Conservation (phyloP, 1,284 basidiomycete genomes). For the Trichosporon sp. region DNA sequence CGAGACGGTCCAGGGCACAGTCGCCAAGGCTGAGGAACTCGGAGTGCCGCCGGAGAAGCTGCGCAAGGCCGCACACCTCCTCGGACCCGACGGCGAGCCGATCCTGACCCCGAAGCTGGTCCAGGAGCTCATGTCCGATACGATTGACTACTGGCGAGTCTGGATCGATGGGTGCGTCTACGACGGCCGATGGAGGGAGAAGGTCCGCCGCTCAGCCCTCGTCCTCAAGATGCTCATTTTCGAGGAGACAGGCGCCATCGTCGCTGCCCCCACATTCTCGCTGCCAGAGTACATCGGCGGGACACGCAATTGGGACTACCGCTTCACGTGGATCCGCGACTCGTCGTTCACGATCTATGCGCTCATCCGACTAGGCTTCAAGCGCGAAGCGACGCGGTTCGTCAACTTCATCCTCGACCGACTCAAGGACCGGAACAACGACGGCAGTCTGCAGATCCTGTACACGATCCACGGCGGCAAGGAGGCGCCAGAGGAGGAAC, state of each 20-base stretch:
- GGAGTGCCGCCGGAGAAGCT: constrained; percentile 55
- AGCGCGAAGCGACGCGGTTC: constrained; percentile 64
- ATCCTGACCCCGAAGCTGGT: constrained; percentile 54
- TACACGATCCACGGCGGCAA: constrained; percentile 58
- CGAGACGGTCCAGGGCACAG: background rate
- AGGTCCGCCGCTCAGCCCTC: constrained; percentile 79
- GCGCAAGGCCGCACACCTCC: constrained; percentile 52
- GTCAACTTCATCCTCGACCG: constrained; percentile 84
- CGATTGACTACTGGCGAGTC: constrained; percentile 73
- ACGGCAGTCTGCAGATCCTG: constrained; percentile 78
- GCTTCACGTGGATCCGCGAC: constrained; percentile 65
- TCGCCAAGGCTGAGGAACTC: constrained; percentile 26
- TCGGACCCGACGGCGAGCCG: constrained; percentile 58
- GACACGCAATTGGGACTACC: constrained; percentile 66
- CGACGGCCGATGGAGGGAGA: constrained; percentile 86
- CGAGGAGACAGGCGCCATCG: constrained; percentile 61
- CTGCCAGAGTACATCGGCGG: constrained; percentile 86
- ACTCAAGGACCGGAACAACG: constrained; percentile 69
- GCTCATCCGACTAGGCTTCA: constrained; percentile 82
- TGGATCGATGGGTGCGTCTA: constrained; percentile 71
- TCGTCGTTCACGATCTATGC: constrained; percentile 88
- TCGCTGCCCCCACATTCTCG: constrained; percentile 88
- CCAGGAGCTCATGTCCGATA: constrained; percentile 49
- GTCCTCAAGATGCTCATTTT: constrained; percentile 53
- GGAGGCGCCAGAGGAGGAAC: constrained; percentile 73